These are phyloP conservation scores for Pythium monospermum DNA, from an alignment of 352 stramenopile genomes.

Conservation along the genomic window DNA sequence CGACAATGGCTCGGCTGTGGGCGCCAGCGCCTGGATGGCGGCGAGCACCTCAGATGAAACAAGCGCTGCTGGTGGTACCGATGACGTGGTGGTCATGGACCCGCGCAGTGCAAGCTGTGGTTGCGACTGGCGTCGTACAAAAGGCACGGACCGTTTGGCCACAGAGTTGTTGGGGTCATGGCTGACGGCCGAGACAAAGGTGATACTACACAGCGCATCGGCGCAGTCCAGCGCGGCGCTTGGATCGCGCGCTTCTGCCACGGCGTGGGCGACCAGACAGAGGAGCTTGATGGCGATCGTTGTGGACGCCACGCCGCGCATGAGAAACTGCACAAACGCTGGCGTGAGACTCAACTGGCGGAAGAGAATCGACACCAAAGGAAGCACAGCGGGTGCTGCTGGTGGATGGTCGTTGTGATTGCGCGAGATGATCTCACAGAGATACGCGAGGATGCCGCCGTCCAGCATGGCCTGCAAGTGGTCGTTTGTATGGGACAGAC, in stretches of 20 bases:
- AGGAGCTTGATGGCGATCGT: conserved; percentile 39
- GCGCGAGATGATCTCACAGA: conserved; percentile 39
- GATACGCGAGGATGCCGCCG: conserved; percentile 30
- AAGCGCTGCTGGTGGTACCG: conserved; percentile 22
- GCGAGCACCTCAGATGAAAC: conserved; percentile 29
- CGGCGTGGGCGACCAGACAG: conserved; percentile 32
- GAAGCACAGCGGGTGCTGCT: conserved; percentile 31
- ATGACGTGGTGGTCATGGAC: conserved; percentile 1
- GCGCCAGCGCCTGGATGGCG: conserved; percentile 31
- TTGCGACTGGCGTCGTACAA: conserved; percentile 19
- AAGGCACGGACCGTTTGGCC: conserved; percentile 1
- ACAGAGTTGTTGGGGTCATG: neutral
- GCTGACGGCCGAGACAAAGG: conserved; percentile 23
- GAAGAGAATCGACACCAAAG: conserved; percentile 51
- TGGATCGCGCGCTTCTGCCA: conserved; percentile 23
- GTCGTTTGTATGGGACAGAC: conserved; percentile 33
- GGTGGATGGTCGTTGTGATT: neutral
- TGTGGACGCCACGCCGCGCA: conserved; percentile 1
- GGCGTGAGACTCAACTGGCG: conserved; percentile 50
- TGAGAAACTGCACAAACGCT: conserved; percentile 21
- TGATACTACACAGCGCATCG: conserved; percentile 54
- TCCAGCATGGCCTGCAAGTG: conserved; percentile 48
- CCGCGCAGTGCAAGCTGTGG: conserved; percentile 10
- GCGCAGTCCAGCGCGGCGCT: conserved; percentile 56
- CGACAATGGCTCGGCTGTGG: too few species aligned